These are phyloP conservation scores for Curvularia sp. DNA, from an alignment of 2,329 filamentous ascomycete species.

Conservation along the genomic window DNA sequence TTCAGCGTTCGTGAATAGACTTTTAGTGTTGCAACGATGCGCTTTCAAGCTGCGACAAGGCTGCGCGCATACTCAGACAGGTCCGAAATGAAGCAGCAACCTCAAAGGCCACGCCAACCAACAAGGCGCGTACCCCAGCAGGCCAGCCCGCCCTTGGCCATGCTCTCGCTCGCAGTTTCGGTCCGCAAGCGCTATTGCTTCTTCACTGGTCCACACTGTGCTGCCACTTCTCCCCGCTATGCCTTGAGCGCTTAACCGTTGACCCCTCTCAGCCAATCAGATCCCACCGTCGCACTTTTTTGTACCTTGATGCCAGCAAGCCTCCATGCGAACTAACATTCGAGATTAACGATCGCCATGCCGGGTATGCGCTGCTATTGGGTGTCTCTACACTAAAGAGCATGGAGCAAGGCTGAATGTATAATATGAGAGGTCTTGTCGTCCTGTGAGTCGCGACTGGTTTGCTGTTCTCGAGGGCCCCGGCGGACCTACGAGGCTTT, in stretches of 20 bases:
- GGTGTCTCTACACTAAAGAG: slow-evolving; percentile 16
- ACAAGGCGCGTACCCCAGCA: slow-evolving; percentile 13
- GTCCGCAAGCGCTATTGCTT: slow-evolving; percentile 40
- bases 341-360: slow-evolving; percentile 27
- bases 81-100: slow-evolving; percentile 13
- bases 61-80: slow-evolving; percentile 17
- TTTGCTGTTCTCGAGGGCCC: slow-evolving; percentile 32
- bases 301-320: slow-evolving; percentile 26
- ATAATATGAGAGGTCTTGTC: slow-evolving; percentile 27
- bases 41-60: slow-evolving; percentile 9
- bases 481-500: slow-evolving; percentile 23
- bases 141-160: slow-evolving; percentile 13
- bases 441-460: slow-evolving; percentile 30
- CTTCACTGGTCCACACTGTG: slow-evolving; percentile 33
- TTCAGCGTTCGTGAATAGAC: slow-evolving; percentile 7
- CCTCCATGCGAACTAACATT: slow-evolving; percentile 26
- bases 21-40: slow-evolving; percentile 2
- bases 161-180: slow-evolving; percentile 29
- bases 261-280: slow-evolving; percentile 25
- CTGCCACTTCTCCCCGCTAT: slow-evolving; percentile 28
- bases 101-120: slow-evolving; percentile 10
- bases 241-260: slow-evolving; percentile 32
- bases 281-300: slow-evolving; percentile 8
- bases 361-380: slow-evolving; percentile 29
- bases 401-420: slow-evolving; percentile 21